A percentile compares a stretch with the other conserved stretches of the same genome.
Evolutionary conservation across 108 stramenopile species (phyloP).

Genomic region (Epithemia pelagica): DNA sequence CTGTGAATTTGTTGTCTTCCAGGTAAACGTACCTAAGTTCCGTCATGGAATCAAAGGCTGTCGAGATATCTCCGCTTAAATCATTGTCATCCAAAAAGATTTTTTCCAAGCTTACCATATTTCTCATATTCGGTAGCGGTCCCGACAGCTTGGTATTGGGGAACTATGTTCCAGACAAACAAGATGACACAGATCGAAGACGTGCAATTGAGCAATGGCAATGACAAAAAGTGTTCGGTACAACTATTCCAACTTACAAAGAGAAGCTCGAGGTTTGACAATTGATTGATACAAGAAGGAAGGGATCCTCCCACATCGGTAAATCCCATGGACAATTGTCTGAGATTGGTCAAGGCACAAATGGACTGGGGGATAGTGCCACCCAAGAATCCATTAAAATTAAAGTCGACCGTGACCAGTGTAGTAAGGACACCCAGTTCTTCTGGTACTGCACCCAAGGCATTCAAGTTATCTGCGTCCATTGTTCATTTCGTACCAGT

Average conservation of each 20-base stretch:
- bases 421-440: constrained; percentile 3
- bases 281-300: not conserved
- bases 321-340: not conserved
- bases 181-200: not conserved
- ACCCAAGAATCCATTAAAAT: not conserved
- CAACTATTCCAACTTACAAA: not conserved
- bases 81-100: constrained; percentile 39
- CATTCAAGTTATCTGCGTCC: not conserved
- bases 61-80: constrained; percentile 20
- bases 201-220: no score
- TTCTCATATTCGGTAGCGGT: constrained; percentile 6
- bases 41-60: constrained; percentile 12
- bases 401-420: not conserved
- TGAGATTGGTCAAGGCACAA: not conserved
- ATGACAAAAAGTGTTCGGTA: constrained; percentile 15
- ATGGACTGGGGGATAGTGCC: not conserved
- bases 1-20: constrained; percentile 32
- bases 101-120: constrained; percentile 11
- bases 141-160: constrained; percentile 36
- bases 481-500: no score
- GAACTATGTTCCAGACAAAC: not conserved
- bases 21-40: constrained; percentile 26
- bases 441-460: not conserved
- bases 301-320: constrained; percentile 1
- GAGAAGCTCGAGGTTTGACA: not conserved